Evolutionary conservation across 139 green algal species (phyloP), one percentile per base, ranked within the genome.

Genomic region (Bryopsis sp.): DNA sequence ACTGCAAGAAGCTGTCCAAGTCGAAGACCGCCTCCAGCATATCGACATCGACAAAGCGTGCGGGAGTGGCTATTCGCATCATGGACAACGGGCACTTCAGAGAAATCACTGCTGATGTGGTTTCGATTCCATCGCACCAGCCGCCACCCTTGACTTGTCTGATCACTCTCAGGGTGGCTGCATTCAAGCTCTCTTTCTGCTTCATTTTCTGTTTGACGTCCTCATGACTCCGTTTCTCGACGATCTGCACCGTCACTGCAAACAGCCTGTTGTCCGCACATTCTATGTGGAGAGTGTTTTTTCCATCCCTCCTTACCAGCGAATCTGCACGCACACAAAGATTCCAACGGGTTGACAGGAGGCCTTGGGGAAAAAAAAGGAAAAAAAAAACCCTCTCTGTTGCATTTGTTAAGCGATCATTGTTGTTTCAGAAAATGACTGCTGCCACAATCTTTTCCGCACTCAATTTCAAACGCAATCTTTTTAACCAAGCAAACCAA

Each of bases 1-100:
- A 79, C 11, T 72, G 73, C 50, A 96, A 73, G 72, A 94, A 95
- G 26, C 79, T 72, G 39, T 89, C 82, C 54, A 96, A 77, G 74
- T 96, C 89, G 74, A 96, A 96, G 11, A 76, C 50, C 2, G 19
- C 33, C 43, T 69, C 62, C 38, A 69, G 11, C 26, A 28, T 19
- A 54, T 69, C 62, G 0, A 72, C 58, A 38, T 75, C 70, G 1
- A 32, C 29, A 35, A 79, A 89, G 28, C 81, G 72, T 2, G 66
- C 84, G 8, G 86, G 80, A 5, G 68, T 82, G 22, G 39, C 38
- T 24, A 93, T 80, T 57, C 86, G 79, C 2, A 38, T 32, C 39
- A 70, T 68, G 2, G 65, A 77, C 34, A 86, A 64, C 2, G 86
- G 86, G 72, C 78, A 81, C 50, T 73, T 78, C 4, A 93, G 79